These are phyloP conservation scores for Phytopythium aichiense DNA, from an alignment of 352 stramenopile genomes.

Conservation along the genomic window DNA sequence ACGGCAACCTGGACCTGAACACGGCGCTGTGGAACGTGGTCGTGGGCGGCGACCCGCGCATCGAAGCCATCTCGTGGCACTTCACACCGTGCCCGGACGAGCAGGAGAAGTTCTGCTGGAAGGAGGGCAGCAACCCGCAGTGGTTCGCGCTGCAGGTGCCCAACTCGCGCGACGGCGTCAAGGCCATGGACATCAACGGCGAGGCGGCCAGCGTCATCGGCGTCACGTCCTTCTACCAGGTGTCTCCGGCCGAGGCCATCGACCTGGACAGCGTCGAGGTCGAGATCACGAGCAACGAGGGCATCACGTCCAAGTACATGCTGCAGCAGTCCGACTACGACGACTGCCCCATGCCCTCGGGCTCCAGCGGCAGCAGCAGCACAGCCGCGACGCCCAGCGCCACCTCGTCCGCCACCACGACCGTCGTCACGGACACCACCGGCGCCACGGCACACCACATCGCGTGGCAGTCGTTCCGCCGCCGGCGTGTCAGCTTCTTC, in stretches of 20 bases:
- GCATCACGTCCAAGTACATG: slow-evolving; percentile 84
- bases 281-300: slow-evolving; percentile 79
- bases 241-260: slow-evolving; percentile 24
- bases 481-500: slow-evolving; percentile 26
- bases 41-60: slow-evolving; percentile 45
- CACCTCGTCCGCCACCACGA: slow-evolving; percentile 15
- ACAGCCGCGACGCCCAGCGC: slow-evolving; percentile 8
- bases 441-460: slow-evolving; percentile 29
- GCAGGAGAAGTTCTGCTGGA: slow-evolving; percentile 61
- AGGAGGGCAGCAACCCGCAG: slow-evolving; percentile 58
- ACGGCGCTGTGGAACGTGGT: slow-evolving; percentile 49
- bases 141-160: slow-evolving; percentile 61
- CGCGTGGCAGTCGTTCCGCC: slow-evolving; percentile 34
- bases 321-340: slow-evolving; percentile 30
- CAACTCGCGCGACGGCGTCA: slow-evolving; percentile 47
- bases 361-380: slow-evolving; percentile 13
- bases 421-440: slow-evolving; percentile 20
- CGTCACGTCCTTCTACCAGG: slow-evolving; percentile 91
- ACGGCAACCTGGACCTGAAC: slow-evolving; percentile 64
- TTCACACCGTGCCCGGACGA: slow-evolving; percentile 59
- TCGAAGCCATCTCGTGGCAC: slow-evolving; percentile 49
- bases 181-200: slow-evolving; percentile 44
- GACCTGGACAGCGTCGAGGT: slow-evolving; percentile 64
- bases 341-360: slow-evolving; percentile 34
- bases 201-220: slow-evolving; percentile 37